These are phyloP conservation scores for Diaporthe vaccinii DNA, from an alignment of 2,329 filamentous ascomycete genomes.

Conservation along the genomic window DNA sequence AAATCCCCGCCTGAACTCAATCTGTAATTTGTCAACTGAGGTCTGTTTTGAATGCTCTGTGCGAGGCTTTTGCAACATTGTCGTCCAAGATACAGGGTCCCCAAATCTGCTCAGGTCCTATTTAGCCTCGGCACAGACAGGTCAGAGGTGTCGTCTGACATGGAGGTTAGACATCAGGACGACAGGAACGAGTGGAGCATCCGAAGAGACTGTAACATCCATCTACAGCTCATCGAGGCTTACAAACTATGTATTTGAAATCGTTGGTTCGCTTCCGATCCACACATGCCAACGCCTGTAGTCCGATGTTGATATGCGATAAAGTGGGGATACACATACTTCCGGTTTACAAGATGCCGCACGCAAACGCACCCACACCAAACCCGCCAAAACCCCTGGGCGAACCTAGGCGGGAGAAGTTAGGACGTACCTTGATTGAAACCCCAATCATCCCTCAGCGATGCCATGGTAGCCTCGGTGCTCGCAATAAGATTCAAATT, in stretches of 20 bases:
- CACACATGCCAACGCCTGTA: not conserved
- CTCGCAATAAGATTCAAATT: not conserved
- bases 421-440: not conserved
- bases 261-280: not conserved
- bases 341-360: conserved; percentile 3
- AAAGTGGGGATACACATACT: not conserved
- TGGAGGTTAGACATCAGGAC: not conserved
- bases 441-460: not conserved
- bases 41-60: conserved; percentile 7
- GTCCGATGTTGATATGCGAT: not conserved
- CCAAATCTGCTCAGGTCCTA: not conserved
- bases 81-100: too few relatives aligned
- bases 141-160: not conserved
- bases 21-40: not conserved
- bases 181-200: conserved; percentile 4
- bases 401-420: conserved; percentile 1
- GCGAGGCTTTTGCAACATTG: not conserved
- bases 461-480: too few relatives aligned
- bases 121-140: not conserved
- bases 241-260: not conserved
- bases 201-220: not conserved
- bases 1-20: conserved; percentile 6
- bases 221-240: not conserved
- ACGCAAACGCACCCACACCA: conserved; percentile 1
- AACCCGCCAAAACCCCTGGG: conserved; percentile 2